A percentile compares a stretch with the other conserved stretches of the same genome.
Conservation (phyloP, 2,329 filamentous ascomycete genomes). For the Camptophora hylomeconis region DNA sequence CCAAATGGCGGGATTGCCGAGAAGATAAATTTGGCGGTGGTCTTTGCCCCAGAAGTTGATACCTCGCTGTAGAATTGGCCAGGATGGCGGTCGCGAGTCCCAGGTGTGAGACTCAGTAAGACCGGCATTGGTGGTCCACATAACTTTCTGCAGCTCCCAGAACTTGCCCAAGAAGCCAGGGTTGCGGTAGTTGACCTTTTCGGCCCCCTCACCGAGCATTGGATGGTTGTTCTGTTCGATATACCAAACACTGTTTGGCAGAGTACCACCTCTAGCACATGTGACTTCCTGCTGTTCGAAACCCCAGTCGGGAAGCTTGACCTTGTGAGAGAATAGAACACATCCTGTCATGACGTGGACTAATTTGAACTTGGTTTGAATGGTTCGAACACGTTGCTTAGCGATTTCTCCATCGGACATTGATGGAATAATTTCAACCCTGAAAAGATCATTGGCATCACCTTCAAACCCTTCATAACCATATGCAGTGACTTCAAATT, state of each 20-base stretch:
- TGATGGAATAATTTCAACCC: conserved; percentile 84
- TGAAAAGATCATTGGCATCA: conserved; percentile 93
- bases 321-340: conserved; percentile 93
- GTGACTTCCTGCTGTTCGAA: conserved; percentile 99
- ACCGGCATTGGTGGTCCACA: conserved; percentile 98
- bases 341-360: conserved; percentile 96
- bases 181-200: conserved; percentile 91
- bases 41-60: conserved; percentile 99
- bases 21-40: conserved; percentile 87
- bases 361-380: conserved; percentile 91
- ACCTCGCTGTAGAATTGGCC: conserved; percentile 81
- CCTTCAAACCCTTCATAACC: conserved; percentile 94
- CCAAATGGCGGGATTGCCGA: conserved; percentile 92
- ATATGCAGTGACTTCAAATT: conserved; percentile 92
- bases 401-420: conserved; percentile 67
- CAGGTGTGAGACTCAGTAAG: conserved; percentile 93
- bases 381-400: conserved; percentile 78
- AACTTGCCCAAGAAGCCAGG: conserved; percentile 97
- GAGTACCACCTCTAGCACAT: conserved; percentile 76
- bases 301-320: conserved; percentile 95
- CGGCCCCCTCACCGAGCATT: conserved; percentile 56
- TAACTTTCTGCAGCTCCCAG: conserved; percentile 91
- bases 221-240: conserved; percentile 84
- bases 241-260: conserved; percentile 97
- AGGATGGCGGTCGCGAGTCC: conserved; percentile 89